phyloP scores from a whole-genome alignment of 2,329 filamentous ascomycete genomes.

The Colletotrichum sublineola region DNA sequence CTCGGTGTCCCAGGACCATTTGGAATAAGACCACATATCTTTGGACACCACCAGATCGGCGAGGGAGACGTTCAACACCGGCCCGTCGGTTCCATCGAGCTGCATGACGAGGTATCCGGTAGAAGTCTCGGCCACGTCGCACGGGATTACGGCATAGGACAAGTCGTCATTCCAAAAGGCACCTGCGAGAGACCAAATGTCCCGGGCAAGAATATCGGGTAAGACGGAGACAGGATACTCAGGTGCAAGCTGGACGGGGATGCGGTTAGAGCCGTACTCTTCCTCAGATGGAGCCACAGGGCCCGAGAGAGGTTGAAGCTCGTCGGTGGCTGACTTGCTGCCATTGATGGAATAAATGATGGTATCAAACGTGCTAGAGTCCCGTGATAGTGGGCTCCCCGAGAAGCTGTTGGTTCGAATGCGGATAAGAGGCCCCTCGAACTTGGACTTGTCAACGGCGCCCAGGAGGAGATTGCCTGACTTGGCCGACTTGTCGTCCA shows the following conservation, averaged over 20 bases:
- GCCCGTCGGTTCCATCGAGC: constrained; percentile 47
- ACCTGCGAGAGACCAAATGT: constrained; percentile 48
- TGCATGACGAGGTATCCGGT: constrained; percentile 46
- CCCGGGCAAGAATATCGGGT: constrained; percentile 45
- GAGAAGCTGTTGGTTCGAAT: constrained; percentile 3
- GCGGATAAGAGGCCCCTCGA: constrained; percentile 45
- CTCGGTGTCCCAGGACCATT: neutral
- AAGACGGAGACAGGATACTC: constrained; percentile 36
- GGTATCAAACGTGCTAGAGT: constrained; percentile 9
- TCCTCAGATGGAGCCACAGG: neutral
- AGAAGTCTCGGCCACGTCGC: constrained; percentile 43
- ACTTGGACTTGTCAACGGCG: constrained; percentile 39
- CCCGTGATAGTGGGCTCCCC: neutral
- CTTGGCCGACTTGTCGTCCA: constrained; percentile 48
- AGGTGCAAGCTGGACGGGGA: constrained; percentile 24
- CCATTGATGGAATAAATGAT: constrained; percentile 24
- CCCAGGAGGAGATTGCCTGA: constrained; percentile 36
- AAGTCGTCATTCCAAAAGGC: constrained; percentile 44
- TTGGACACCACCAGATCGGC: constrained; percentile 49
- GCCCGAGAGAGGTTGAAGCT: neutral
- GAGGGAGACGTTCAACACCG: constrained; percentile 46
- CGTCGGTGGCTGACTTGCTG: neutral
- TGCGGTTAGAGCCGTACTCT: neutral
- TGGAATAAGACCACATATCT: constrained; percentile 11
- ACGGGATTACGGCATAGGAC: constrained; percentile 45